Evolutionary conservation across 139 green algal species (phyloP), one percentile per base, ranked within the genome.

Genomic region (Klebsormidium nitens): DNA sequence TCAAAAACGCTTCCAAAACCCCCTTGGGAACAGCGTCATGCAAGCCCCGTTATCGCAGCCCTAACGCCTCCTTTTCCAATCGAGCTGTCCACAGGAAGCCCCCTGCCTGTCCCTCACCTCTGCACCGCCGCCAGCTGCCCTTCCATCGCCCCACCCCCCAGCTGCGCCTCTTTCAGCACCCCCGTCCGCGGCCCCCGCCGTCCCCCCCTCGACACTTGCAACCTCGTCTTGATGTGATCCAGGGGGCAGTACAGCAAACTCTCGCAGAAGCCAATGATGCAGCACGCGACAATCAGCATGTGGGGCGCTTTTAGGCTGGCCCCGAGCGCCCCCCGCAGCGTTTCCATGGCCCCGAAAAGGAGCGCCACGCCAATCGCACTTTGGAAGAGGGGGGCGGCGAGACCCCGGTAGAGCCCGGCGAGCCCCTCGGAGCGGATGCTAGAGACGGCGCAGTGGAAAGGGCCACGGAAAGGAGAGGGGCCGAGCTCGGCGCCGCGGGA

Each of bases 191-290:
- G n/a, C n/a, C n/a, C n/a, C n/a, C 49, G 14, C 29, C 49, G 6
- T 28, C 49, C 14, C 36, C 31, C 46, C 42, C 40, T n/a, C 3
- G 40, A 38, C 5, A 76, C 69, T 50, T 76, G 69, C 60, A 69
- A 14, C 8, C 69, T 38, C 26, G 69, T 40, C 37, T 76, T 76
- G 57, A 69, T 42, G 5, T 68, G 57, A 26, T 76, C 69, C 36
- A 76, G 38, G 29, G 69, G 69, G 58, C 58, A 69, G 38, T 76
- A 76, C 5, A 76, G 4, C 26, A 76, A 19, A 32, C 57, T 69
- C 58, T 76, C 69, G 11, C 62, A 23, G 39, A 59, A 36, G 48
- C 69, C 69, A 29, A 76, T 62, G 23, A 76, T 39, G 14, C 46
- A 26, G 58, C 69, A 76, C 2, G 57, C 57, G 3, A 76, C 11